phyloP scores from a whole-genome alignment of 192 early-diverging fungal species.

The Pilaira anomala region DNA sequence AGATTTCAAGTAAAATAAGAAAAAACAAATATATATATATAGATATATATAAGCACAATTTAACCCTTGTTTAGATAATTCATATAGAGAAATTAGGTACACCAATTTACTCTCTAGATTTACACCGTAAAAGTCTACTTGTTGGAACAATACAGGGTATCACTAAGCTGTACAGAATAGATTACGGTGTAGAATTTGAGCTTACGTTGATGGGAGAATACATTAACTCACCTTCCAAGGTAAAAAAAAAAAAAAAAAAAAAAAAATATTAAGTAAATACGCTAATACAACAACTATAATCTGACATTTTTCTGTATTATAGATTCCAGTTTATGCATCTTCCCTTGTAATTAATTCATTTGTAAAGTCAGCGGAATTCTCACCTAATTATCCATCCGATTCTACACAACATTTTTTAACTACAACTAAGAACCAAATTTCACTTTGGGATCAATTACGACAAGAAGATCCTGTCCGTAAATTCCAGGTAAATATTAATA shows the following conservation, averaged over 20 bases:
- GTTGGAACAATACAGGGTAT: slow-evolving; percentile 16
- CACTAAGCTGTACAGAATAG: slow-evolving; percentile 1
- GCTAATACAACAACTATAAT: too few relatives aligned
- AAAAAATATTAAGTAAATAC: not conserved
- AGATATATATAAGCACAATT: slow-evolving; percentile 1
- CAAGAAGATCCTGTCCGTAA: not conserved
- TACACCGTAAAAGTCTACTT: slow-evolving; percentile 6
- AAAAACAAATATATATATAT: not conserved
- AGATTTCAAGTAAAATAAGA: slow-evolving; percentile 23
- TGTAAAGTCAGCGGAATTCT: slow-evolving; percentile 19
- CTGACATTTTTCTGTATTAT: not conserved
- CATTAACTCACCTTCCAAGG: not conserved
- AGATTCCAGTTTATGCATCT: not conserved
- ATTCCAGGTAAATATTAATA: not conserved
- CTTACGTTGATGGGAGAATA: not conserved
- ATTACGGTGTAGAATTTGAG: not conserved
- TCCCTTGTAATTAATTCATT: not conserved
- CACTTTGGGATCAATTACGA: slow-evolving; percentile 18
- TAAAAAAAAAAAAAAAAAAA: not conserved
- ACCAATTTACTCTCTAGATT: slow-evolving; percentile 23
- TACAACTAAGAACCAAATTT: not conserved
- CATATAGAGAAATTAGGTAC: slow-evolving; percentile 4
- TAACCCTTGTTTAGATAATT: too few relatives aligned
- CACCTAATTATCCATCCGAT: not conserved
- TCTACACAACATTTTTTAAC: slow-evolving; percentile 9